Evolutionary conservation across 345 rosid species (phyloP), one percentile per base, ranked within the genome.

Genomic region (Limnanthes douglasii): DNA sequence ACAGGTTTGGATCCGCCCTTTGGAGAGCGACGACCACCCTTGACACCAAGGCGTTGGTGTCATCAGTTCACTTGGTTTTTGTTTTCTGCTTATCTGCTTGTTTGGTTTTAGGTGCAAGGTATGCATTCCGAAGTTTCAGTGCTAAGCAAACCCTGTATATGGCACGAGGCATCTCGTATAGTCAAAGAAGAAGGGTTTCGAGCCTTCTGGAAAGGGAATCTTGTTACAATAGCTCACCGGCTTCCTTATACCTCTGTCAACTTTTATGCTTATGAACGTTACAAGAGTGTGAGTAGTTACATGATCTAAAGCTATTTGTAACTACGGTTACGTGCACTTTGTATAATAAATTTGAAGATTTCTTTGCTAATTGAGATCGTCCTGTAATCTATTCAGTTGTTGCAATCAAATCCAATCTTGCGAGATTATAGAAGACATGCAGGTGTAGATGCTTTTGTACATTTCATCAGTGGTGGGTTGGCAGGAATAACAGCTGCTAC

Each of bases 171-270:
- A 41, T 80, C 93, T 0, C 77, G 94, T 12, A 64, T 90, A 35
- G 18, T 69, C 27, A 65, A 59, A 11, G 96, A 90, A 64, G 96
- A 90, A 59, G 98, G 98, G 15, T 58, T 75, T 53, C 70, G 79
- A 57, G 98, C 98, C 15, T 80, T 90, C 61, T 90, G 96, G 98
- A 90, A 71, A 59, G 98, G 98, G 23, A 90, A 90, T 53, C 19
- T 90, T 17, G 98, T 90, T 31, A 90, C 93, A 3, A 73, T 80
- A 41, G 85, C 70, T 7, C 98, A 90, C 34, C 95, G 99, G 36
- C 75, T 84, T 51, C 96, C 99, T 8, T 90, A 90, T 57, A 46
- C 94, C 23, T 55, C 93, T 0, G 62, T 90, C 33, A 90, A 59
- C 56, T 85, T 90, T 49, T 90, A 71, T 56, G 70, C 94, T 17